Evolutionary conservation across 2,329 filamentous ascomycete species (phyloP), one percentile per base, ranked within the genome.

Genomic region (Calonectria pseudoturangicola): DNA sequence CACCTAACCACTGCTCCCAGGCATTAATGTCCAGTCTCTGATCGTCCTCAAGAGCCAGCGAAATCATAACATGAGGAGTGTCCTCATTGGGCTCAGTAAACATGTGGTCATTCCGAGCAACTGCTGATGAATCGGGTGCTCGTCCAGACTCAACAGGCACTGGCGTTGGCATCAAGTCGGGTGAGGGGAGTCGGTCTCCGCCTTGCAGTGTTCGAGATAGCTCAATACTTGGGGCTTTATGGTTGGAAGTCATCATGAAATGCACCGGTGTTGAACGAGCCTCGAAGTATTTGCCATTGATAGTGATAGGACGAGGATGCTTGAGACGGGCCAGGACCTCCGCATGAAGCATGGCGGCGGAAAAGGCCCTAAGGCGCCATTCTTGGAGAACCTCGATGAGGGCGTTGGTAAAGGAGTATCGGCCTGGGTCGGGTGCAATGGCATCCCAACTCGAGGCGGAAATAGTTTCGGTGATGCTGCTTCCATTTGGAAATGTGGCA

Each of bases 161-260:
- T 45, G 77, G 77, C 51, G 71, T 72, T n/a, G 72, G 75, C 72
- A 69, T 30, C 8, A 75, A 62, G 27, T 78, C 75, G 7, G 76
- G 78, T 9, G 77, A 78, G 25, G 77, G 75, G 8, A 81, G 74
- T 21, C 74, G 75, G 27, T 82, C 81, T 41, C 70, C 75, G n/a
- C 71, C 70, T n/a, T 76, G 74, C 2, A 76, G 70, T 48, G 79
- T 80, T 28, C 86, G 84, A 7, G 86, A 86, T 43, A 91, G 81
- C 77, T 91, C 89, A 51, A 92, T 91, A 69, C 89, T 91, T 0
- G 89, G 88, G 1, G 88, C 89, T 71, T 86, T 89, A 78, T 91
- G 89, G 71, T 91, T 90, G 21, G 88, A 86, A 2, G 90, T 91
- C 89, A 91, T 91, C 88, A 91, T 91, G 76, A 91, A 91, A 76